These are phyloP conservation scores for Colletotrichum zoysiae DNA, from an alignment of 2,329 filamentous ascomycete genomes.

Conservation along the genomic window DNA sequence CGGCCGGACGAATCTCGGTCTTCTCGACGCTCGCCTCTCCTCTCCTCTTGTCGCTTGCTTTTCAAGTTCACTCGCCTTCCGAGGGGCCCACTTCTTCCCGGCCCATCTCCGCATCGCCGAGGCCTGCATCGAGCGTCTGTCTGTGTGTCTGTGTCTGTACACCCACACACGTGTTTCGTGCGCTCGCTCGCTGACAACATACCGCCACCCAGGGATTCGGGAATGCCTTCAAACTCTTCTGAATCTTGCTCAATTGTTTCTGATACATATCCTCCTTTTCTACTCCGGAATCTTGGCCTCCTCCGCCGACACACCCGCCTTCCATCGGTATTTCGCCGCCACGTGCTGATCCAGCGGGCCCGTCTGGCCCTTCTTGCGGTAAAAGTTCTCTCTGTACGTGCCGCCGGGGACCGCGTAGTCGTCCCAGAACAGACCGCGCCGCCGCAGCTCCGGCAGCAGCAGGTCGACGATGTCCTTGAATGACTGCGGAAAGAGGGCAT, in stretches of 20 bases:
- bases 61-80: background rate
- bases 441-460: conserved; percentile 72
- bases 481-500: conserved; percentile 74
- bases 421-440: conserved; percentile 69
- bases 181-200: no score
- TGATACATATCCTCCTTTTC: rapidly evolving
- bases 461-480: conserved; percentile 77
- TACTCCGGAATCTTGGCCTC: conserved; percentile 48
- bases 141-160: no score
- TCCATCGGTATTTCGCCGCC: conserved; percentile 63
- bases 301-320: conserved; percentile 47
- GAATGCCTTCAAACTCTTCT: conserved; percentile 22
- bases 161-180: background rate
- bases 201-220: background rate
- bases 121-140: no score
- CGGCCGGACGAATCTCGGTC: conserved; percentile 41
- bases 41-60: background rate
- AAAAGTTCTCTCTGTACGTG: conserved; percentile 73
- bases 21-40: no score
- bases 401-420: conserved; percentile 67
- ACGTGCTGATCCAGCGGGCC: conserved; percentile 65
- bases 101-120: conserved; percentile 1
- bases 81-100: background rate
- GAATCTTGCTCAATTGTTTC: background rate
- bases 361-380: conserved; percentile 62